Base-by-base conservation (phyloP, 345 rosid genomes). In the Mangifera indica region DNA sequence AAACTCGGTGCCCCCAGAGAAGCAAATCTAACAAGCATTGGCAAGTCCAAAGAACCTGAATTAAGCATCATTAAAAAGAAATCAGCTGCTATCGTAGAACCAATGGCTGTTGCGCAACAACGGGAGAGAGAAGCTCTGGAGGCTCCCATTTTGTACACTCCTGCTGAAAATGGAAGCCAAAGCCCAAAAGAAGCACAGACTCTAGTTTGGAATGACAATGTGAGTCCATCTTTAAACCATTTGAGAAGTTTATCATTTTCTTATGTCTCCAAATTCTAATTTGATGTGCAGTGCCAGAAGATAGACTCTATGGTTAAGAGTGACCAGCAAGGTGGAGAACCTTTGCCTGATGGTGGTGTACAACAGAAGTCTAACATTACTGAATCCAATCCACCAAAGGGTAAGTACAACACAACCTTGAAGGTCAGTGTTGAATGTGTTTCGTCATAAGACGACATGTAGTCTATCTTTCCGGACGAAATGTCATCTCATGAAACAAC, bases 171-270 rank as follows among this genome's bases (percentile, higher is more conserved):
- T 40, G 78, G 80, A 66, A 37, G 70, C 74, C 77, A 24, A 78
- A 63, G 69, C 42, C 67, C 70, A 7, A 63, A 78, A 46, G 81
- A 78, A 71, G 59, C 71, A 65, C 76, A 71, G 74, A 79, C 66
- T 51, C 78, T 70, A 74, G 76, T 59, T 73, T 57, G 77, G 40
- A 61, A 60, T 53, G 84, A 77, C 58, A 76, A 69, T 26, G 98
- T 93, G 86, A 88, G 89, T 58, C 55, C 69, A 65, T 53, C 44
- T 63, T 54, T 8, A 62, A 76, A 48, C 40, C 71, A 53, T 45
- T 63, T 63, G 29, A 54, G 45, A 57, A 51, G 29, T 52, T n/a
- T 52, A 52, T 60, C 15, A 76, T 61, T 48, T 42, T 18, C 42
- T 6, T 37, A 7, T 37, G 8, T 37, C 42, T 37, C 42, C 1